A percentile compares a stretch with the other conserved stretches of the same genome.
These are phyloP conservation scores for Malus asiatica DNA, from an alignment of 306 rosid genomes.

Conservation along the genomic window DNA sequence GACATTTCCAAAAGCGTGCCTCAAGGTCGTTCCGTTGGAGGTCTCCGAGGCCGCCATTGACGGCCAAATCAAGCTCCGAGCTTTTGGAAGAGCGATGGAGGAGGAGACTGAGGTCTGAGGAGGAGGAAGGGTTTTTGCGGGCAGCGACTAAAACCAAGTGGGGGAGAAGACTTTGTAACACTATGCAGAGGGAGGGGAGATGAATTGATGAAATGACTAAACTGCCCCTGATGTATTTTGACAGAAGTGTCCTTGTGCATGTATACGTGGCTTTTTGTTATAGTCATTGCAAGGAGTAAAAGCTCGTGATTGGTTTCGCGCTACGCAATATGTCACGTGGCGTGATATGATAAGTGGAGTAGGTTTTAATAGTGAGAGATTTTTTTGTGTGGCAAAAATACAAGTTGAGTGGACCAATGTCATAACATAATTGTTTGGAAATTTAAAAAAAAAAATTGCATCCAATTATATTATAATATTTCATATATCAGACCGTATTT, in stretches of 20 bases:
- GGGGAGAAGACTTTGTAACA: constrained; percentile 13
- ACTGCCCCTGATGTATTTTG: too few relatives aligned
- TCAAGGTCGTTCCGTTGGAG: constrained; percentile 35
- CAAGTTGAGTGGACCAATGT: accelerated
- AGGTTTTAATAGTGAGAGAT: background rate
- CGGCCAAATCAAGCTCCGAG: constrained; percentile 47
- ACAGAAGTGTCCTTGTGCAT: background rate
- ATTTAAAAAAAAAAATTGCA: too few relatives aligned
- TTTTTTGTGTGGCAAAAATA: too few relatives aligned
- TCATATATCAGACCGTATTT: accelerated
- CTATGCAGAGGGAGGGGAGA: background rate
- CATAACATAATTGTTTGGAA: too few relatives aligned
- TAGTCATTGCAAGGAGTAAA: background rate
- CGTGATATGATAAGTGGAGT: background rate
- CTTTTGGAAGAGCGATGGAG: constrained; percentile 10
- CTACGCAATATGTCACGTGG: constrained; percentile 13
- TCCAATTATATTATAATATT: too few relatives aligned
- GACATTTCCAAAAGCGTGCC: constrained; percentile 81
- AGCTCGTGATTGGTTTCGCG: constrained; percentile 2
- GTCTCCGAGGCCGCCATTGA: constrained; percentile 87
- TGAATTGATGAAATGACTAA: background rate
- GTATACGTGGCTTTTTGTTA: background rate
- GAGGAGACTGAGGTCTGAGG: constrained; percentile 11
- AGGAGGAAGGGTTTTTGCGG: constrained; percentile 17
- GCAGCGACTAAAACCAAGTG: constrained; percentile 4